Base-by-base conservation (phyloP, 352 stramenopile genomes). In the Phytophthora colocasiae region DNA sequence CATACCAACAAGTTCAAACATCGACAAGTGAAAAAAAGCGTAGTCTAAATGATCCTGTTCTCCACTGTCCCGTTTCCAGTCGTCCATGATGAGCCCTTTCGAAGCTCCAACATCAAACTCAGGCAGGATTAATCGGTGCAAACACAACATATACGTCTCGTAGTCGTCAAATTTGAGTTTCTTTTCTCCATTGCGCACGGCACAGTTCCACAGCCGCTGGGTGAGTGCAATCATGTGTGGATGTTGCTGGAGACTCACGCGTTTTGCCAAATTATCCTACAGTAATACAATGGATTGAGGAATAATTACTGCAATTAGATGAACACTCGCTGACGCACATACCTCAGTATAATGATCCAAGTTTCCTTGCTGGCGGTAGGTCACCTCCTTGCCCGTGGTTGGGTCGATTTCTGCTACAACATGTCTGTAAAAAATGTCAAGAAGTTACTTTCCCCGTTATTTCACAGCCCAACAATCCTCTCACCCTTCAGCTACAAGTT, bases 1-100 rank as follows among this genome's bases (percentile, higher is more conserved):
- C 84, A 36, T 44, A 91, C 81, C 83, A 27, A 92, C 85, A 15
- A 95, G 71, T 40, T 95, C 86, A 62, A 93, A 93, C 79, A 95
- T 91, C 12, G 86, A 93, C 34, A 91, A 73, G 54, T 95, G 86
- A 51, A 95, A 93, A 36, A 80, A 91, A 4, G 75, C 57, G 54
- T 90, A 95, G 47, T 90, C 72, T 44, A 95, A 68, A 27, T 74
- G 51, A 27, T 88, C 69, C 6, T 80, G 63, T 4, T 79, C 76
- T 8, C 75, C 70, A 4, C 72, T 82, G 12, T 93, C 86, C 43
- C 86, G 81, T 14, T 69, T 62, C 84, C 84, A 95, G 71, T 92
- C 86, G 34, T 91, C 83, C 49, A 71, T 60, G 50, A 95, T 87
- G 3, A 92, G 47, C 17, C 81, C 63, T 38, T 81, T 88, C 1